Base-by-base conservation (phyloP, 257 asterid genomes). In the Solanum pennellii region DNA sequence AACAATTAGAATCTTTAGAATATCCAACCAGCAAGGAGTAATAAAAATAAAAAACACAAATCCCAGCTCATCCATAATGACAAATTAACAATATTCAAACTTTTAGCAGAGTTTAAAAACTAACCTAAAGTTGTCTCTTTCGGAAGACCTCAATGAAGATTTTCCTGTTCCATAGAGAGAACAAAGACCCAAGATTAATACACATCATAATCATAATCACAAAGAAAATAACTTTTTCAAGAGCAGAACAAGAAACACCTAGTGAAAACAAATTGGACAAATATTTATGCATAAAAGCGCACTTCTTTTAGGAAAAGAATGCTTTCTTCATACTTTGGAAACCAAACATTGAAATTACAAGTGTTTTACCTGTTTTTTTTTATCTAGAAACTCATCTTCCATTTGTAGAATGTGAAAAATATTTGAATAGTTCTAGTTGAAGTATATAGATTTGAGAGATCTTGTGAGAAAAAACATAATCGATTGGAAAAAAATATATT, bases 71-170 rank as follows among this genome's bases (percentile, higher is more conserved):
- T 23, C 9, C 3, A 9, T 33, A 72, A 37, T 7, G 60, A 13
- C 6, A 37, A 12, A 68, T 60, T 25, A 69, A 27, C 33, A 80
- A 31, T 9, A 83, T 42, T 9, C 23, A 13, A 15, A 10, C 23
- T 29, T 41, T 13, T 41, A 9, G 16, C 6, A 45, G 39, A 44
- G 52, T n/a, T 60, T 6, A 27, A 59, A 77, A 74, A n/a, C 90
- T 60, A 74, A 95, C 99, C 99, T 90, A 92, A 52, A 25, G 98
- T 93, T 8, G 98, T 94, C 60, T 95, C 98, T 89, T 95, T 94
- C 4, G 98, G 96, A 66, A 97, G 92, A 83, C 99, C 99, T 47
- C 99, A 59, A 95, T 94, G 89, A 97, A 97, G 86, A 97, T 94
- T 88, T 97, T 94, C 85, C 98, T 95, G 94, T 86, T 84, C 72